Percentiles rank a stretch among this genome's conserved stretches.
Evolutionary conservation across 2,329 filamentous ascomycete species (phyloP).

Genomic region (Fusarium scirpi): DNA sequence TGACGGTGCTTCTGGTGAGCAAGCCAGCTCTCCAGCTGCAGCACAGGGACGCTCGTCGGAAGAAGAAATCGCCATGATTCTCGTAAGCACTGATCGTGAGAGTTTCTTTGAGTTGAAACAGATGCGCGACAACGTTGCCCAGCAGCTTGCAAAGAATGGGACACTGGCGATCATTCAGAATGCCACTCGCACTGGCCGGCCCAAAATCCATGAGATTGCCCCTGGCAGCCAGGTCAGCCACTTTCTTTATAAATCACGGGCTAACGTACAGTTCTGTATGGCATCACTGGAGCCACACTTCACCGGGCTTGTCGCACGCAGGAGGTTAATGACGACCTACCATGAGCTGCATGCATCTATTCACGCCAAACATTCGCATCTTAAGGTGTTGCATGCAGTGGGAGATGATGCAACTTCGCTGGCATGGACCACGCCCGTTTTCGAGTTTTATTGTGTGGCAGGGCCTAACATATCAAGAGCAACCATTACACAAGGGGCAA

Average conservation of each 20-base stretch:
- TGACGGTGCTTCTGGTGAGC: conserved; percentile 63
- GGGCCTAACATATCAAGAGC: conserved; percentile 74
- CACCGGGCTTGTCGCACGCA: conserved; percentile 65
- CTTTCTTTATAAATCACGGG: conserved; percentile 94
- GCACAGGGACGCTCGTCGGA: conserved; percentile 75
- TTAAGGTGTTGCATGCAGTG: conserved; percentile 87
- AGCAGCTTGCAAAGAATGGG: conserved; percentile 80
- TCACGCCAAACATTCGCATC: conserved; percentile 85
- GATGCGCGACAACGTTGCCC: conserved; percentile 71
- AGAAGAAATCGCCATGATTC: conserved; percentile 87
- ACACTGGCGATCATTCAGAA: conserved; percentile 79
- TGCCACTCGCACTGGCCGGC: conserved; percentile 78
- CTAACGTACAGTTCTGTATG: conserved; percentile 97
- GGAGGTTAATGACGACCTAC: conserved; percentile 86
- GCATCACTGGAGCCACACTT: conserved; percentile 82
- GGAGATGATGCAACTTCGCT: conserved; percentile 81
- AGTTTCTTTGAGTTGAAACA: conserved; percentile 90
- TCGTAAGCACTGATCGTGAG: conserved; percentile 94
- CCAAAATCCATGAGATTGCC: conserved; percentile 78
- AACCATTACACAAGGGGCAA: conserved; percentile 85
- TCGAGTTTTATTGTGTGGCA: conserved; percentile 96
- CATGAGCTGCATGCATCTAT: conserved; percentile 84
- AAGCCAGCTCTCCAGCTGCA: conserved; percentile 61
- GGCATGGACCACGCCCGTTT: conserved; percentile 90
- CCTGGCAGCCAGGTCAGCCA: conserved; percentile 86